Evolutionary conservation across 1,139 yeast genomes (phyloP).

Genomic region (Dujonia santamariae): DNA sequence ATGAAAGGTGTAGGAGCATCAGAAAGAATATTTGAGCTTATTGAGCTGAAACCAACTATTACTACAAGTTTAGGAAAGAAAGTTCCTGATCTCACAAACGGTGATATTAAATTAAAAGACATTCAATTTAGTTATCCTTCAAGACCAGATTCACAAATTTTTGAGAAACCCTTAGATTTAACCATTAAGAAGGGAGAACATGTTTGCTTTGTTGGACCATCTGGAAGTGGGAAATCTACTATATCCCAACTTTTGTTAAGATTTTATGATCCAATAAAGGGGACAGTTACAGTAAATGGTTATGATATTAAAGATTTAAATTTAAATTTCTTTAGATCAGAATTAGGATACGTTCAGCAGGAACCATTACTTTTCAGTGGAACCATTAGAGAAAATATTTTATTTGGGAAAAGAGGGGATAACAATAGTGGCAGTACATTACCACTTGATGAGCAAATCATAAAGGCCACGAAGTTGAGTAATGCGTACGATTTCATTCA

Average conservation of each 20-base stretch:
- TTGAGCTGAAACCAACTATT: conserved; percentile 72
- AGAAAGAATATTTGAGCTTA: conserved; percentile 81
- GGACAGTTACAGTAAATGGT: conserved; percentile 66
- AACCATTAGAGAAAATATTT: conserved; percentile 79
- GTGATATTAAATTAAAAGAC: conserved; percentile 58
- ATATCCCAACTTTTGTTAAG: conserved; percentile 75
- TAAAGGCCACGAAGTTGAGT: conserved; percentile 72
- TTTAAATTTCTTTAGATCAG: conserved; percentile 67
- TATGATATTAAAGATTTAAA: conserved; percentile 66
- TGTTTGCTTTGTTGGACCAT: conserved; percentile 93
- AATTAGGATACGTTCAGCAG: conserved; percentile 87
- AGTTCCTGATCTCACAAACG: conserved; percentile 24
- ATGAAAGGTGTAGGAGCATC: conserved; percentile 99
- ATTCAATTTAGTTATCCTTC: conserved; percentile 84
- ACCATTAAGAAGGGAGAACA: conserved; percentile 79
- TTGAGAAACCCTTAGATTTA: conserved; percentile 55
- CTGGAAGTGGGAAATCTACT: conserved; percentile 94
- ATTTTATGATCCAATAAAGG: conserved; percentile 75
- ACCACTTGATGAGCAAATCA: conserved; percentile 64
- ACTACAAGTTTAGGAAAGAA: conserved; percentile 59
- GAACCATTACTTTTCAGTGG: conserved; percentile 94
- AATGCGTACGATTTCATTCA: conserved; percentile 73
- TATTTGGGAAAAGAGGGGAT: conserved; percentile 53
- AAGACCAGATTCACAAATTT: conserved; percentile 70
- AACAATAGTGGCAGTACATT: too few relatives aligned